These are phyloP conservation scores for Stephanodiscus minutulus DNA, from an alignment of 108 stramenopile species.

Conservation along the genomic window DNA sequence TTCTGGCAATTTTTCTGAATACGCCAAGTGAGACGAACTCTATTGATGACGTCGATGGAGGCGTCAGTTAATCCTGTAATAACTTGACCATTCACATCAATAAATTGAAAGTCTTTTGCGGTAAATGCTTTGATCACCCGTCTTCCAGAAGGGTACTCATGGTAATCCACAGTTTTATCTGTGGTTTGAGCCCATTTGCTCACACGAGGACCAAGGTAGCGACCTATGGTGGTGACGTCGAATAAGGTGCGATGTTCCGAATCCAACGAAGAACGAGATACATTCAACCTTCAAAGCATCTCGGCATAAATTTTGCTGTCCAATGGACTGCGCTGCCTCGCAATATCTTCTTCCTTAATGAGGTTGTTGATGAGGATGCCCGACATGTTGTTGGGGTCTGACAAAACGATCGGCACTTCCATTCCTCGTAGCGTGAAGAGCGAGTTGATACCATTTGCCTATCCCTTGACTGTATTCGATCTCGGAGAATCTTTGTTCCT, in stretches of 20 bases:
- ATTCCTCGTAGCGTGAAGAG: background rate
- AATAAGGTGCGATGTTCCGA: too few species aligned
- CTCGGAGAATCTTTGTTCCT: background rate
- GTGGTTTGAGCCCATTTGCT: too few species aligned
- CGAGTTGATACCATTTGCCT: background rate
- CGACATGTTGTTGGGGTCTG: too few species aligned
- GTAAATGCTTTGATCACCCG: slow-evolving; percentile 13
- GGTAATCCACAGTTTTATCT: too few species aligned
- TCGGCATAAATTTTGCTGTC: too few species aligned
- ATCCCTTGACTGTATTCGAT: background rate
- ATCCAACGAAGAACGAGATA: too few species aligned
- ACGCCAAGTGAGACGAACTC: background rate
- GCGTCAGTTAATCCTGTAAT: too few species aligned
- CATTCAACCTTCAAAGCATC: too few species aligned
- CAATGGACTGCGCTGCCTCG: slow-evolving; percentile 1
- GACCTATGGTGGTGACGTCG: too few species aligned
- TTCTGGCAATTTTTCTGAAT: slow-evolving; percentile 24
- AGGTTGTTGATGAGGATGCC: too few species aligned
- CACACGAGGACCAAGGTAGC: too few species aligned
- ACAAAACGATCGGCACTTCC: background rate
- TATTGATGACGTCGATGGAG: background rate
- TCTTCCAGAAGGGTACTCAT: too few species aligned
- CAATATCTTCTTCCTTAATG: slow-evolving; percentile 17
- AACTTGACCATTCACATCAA: background rate
- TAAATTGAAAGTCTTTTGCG: background rate